Evolutionary conservation across 768 basidiomycete species (phyloP).

Genomic region (Termitomyces sp.): DNA sequence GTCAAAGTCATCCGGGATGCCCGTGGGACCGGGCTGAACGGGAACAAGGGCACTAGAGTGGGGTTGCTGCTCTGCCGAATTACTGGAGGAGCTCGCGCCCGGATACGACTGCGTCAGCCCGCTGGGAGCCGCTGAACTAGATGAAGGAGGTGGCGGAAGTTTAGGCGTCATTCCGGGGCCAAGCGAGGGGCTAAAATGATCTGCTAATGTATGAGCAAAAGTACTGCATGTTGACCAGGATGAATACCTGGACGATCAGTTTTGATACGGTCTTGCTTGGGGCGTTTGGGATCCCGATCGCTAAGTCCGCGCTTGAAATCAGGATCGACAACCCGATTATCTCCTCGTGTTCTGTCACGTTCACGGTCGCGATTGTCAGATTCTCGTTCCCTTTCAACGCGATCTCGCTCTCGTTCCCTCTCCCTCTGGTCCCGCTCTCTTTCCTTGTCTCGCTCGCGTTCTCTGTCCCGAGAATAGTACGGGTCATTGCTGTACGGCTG

Average conservation of each 20-base stretch:
- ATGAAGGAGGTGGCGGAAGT: conserved; percentile 28
- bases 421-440: conserved; percentile 20
- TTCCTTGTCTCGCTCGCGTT: conserved; percentile 22
- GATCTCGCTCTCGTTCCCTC: conserved; percentile 35
- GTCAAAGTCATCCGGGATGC: conserved; percentile 44
- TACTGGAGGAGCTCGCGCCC: conserved; percentile 8
- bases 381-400: conserved; percentile 23
- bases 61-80: conserved; percentile 9
- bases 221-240: neutral
- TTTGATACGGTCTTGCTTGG: conserved; percentile 43
- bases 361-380: conserved; percentile 20
- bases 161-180: conserved; percentile 34
- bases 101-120: conserved; percentile 19
- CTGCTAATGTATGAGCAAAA: conserved; percentile 12
- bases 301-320: conserved; percentile 33
- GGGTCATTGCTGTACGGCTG: conserved; percentile 17
- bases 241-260: conserved; percentile 28
- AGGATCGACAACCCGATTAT: conserved; percentile 14
- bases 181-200: conserved; percentile 34
- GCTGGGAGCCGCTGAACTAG: conserved; percentile 24
- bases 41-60: conserved; percentile 15
- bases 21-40: conserved; percentile 17
- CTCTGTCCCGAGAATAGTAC: conserved; percentile 20
- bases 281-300: conserved; percentile 56
- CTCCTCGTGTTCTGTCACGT: conserved; percentile 13